Percentiles rank a stretch among this genome's conserved stretches.
phyloP scores from a whole-genome alignment of 495 filamentous ascomycete species.

The Parachaetomium inaequale region DNA sequence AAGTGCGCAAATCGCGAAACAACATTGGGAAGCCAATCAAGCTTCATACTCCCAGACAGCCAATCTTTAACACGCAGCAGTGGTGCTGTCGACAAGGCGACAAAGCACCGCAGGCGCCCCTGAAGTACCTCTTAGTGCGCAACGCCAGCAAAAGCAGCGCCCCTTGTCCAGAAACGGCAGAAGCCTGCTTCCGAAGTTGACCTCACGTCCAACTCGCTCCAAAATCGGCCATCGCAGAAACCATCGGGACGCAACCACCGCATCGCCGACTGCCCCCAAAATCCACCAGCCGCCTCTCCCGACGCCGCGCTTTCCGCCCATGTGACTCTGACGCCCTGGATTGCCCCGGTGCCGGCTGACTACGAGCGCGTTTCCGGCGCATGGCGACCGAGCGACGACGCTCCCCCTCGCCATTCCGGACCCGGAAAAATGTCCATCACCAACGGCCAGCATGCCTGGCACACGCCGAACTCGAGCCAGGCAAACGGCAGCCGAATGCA shows the following conservation, averaged over 20 bases:
- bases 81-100: background rate
- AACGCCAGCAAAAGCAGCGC: slow-evolving; percentile 24
- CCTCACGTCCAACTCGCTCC: slow-evolving; percentile 40
- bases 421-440: slow-evolving; percentile 47
- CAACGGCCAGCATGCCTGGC: slow-evolving; percentile 50
- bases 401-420: slow-evolving; percentile 33
- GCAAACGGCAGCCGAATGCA: slow-evolving; percentile 34
- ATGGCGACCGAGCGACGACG: slow-evolving; percentile 44
- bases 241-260: slow-evolving; percentile 40
- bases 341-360: slow-evolving; percentile 40
- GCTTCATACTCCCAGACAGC: background rate
- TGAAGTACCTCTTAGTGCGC: background rate
- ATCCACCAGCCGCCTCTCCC: slow-evolving; percentile 36
- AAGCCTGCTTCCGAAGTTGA: slow-evolving; percentile 44
- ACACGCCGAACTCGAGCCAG: slow-evolving; percentile 35
- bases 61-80: background rate
- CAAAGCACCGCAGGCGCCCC: background rate
- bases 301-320: slow-evolving; percentile 38
- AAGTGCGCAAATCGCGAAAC: background rate
- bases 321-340: slow-evolving; percentile 39
- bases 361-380: slow-evolving; percentile 47
- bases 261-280: slow-evolving; percentile 36
- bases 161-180: slow-evolving; percentile 35
- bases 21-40: too few relatives aligned
- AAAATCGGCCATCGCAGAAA: slow-evolving; percentile 38